Percentiles rank a stretch among this genome's conserved stretches.
phyloP scores from a whole-genome alignment of 177 flowering plant species.

The Vitis hybrid region DNA sequence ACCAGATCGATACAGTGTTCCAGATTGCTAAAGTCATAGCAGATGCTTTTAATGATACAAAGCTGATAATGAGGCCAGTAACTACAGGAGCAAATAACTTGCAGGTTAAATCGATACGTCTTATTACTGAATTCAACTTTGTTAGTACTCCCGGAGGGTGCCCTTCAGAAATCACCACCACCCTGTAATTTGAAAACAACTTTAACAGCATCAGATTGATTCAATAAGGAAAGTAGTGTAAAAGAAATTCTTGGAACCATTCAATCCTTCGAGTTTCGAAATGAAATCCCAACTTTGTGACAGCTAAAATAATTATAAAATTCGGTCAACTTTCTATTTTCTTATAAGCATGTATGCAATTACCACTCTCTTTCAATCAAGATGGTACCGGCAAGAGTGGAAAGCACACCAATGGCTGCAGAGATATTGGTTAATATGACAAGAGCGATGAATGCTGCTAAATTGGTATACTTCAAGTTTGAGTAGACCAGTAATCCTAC shows the following conservation, averaged over 20 bases:
- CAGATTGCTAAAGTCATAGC: constrained; percentile 67
- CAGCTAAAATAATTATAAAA: no score
- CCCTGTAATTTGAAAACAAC: constrained; percentile 51
- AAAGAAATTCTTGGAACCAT: no score
- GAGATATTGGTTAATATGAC: constrained; percentile 62
- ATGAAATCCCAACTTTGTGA: no score
- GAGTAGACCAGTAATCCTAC: constrained; percentile 42
- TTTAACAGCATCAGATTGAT: neutral
- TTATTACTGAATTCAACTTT: constrained; percentile 65
- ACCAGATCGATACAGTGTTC: constrained; percentile 60
- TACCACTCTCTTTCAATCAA: constrained; percentile 96
- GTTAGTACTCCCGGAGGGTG: constrained; percentile 57
- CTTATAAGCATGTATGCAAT: neutral
- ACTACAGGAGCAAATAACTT: constrained; percentile 76
- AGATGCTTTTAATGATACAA: constrained; percentile 74
- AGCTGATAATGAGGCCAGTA: constrained; percentile 79
- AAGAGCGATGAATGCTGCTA: constrained; percentile 45
- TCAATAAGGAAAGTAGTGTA: neutral
- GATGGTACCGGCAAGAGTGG: constrained; percentile 88
- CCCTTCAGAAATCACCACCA: constrained; percentile 77
- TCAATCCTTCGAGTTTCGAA: no score
- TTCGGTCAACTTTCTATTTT: neutral
- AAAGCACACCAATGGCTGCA: constrained; percentile 82
- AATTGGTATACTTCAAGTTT: constrained; percentile 37
- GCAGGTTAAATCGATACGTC: constrained; percentile 81